Conservation (phyloP, 2,329 filamentous ascomycete species). For the Sarocladium oryzae region DNA sequence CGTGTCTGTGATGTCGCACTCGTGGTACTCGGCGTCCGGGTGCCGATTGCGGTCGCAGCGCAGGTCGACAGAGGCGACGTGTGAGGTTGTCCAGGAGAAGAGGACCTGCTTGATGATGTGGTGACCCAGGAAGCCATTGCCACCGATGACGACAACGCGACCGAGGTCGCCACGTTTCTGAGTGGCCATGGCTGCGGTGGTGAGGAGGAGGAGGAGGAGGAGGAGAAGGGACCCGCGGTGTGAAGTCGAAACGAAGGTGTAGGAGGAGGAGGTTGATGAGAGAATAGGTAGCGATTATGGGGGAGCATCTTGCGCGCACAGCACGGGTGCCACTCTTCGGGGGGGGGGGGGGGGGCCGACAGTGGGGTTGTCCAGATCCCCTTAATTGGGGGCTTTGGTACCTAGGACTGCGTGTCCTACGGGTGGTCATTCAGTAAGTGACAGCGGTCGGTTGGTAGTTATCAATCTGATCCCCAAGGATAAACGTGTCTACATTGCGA, state of each 20-base stretch:
- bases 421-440: too few relatives aligned
- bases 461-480: too few relatives aligned
- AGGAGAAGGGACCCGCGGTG: not conserved
- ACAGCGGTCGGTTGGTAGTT: too few relatives aligned
- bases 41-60: constrained; percentile 64
- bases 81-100: constrained; percentile 37
- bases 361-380: too few relatives aligned
- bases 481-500: too few relatives aligned
- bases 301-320: too few relatives aligned
- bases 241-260: not conserved
- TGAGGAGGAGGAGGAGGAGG: not conserved
- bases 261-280: not conserved
- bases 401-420: too few relatives aligned
- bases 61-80: constrained; percentile 67
- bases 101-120: constrained; percentile 72
- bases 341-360: too few relatives aligned
- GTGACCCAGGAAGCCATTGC: constrained; percentile 78
- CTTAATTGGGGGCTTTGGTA: too few relatives aligned
- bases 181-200: constrained; percentile 12
- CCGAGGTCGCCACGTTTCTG: constrained; percentile 47
- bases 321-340: too few relatives aligned
- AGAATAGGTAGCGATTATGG: not conserved
- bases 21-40: constrained; percentile 54
- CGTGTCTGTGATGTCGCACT: constrained; percentile 70
- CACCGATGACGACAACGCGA: constrained; percentile 71